These are phyloP conservation scores for Paraphysoderma sedebokerense DNA, from an alignment of 371 early-diverging fungal species.

Conservation along the genomic window DNA sequence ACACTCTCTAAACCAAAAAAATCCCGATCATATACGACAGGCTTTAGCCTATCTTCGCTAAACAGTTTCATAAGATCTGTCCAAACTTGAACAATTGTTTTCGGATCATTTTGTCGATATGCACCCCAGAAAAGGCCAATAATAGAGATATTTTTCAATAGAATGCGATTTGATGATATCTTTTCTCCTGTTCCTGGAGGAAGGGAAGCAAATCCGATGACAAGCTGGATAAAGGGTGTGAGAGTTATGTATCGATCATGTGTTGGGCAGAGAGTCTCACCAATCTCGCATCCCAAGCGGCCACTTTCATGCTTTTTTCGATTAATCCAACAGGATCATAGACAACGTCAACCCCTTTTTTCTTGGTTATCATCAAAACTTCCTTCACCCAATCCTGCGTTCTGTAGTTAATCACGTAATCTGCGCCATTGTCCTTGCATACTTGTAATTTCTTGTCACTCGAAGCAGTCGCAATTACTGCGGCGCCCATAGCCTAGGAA, in stretches of 20 bases:
- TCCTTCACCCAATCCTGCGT: slow-evolving; percentile 53
- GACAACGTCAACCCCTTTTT: slow-evolving; percentile 53
- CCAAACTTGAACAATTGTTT: slow-evolving; percentile 50
- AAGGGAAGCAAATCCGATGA: slow-evolving; percentile 65
- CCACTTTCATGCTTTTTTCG: slow-evolving; percentile 27
- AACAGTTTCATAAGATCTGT: slow-evolving; percentile 43
- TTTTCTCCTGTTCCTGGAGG: slow-evolving; percentile 51
- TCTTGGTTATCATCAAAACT: slow-evolving; percentile 51
- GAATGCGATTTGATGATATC: slow-evolving; percentile 54
- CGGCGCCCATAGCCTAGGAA: slow-evolving; percentile 58
- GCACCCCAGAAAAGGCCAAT: slow-evolving; percentile 66
- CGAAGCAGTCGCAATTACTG: slow-evolving; percentile 71
- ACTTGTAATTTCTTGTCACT: slow-evolving; percentile 51
- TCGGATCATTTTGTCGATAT: slow-evolving; percentile 44
- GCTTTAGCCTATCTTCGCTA: slow-evolving; percentile 33
- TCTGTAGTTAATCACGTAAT: slow-evolving; percentile 57
- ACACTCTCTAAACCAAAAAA: slow-evolving; percentile 44
- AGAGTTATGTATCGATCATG: neutral
- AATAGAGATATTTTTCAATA: slow-evolving; percentile 63
- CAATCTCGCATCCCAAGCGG: neutral
- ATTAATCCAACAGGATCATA: slow-evolving; percentile 65
- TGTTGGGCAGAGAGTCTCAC: neutral
- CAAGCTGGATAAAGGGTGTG: slow-evolving; percentile 19
- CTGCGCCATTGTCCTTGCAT: slow-evolving; percentile 51
- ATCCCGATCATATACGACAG: slow-evolving; percentile 48